phyloP scores from a whole-genome alignment of 139 green algal genomes.

The Micractinium sp. region DNA sequence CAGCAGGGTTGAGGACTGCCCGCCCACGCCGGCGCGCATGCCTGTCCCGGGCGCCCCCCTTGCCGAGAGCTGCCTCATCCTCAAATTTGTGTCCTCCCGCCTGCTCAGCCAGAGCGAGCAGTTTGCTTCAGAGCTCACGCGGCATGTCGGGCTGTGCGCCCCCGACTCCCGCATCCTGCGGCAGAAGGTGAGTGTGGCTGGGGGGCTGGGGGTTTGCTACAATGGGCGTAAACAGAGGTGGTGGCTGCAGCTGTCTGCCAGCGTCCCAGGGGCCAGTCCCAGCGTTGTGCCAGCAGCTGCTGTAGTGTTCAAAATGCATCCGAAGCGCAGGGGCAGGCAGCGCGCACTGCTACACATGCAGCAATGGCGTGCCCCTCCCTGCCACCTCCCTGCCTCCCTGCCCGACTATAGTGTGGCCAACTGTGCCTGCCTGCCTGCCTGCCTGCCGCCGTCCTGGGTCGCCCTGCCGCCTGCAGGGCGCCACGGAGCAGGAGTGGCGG shows the following conservation, averaged over 20 bases:
- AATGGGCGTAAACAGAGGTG: too few relatives aligned
- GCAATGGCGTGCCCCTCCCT: too few relatives aligned
- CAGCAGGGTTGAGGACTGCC: too few relatives aligned
- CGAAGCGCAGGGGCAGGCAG: too few relatives aligned
- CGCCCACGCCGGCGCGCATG: background rate
- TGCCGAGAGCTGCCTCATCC: conserved; percentile 56
- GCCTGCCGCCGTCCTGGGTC: background rate
- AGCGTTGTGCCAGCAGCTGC: too few relatives aligned
- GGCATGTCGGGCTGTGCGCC: conserved; percentile 70
- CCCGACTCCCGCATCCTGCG: conserved; percentile 76
- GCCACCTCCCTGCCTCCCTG: too few relatives aligned
- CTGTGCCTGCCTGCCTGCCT: background rate
- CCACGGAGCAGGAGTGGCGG: conserved; percentile 49
- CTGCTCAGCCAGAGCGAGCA: conserved; percentile 74
- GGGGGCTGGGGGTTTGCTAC: background rate
- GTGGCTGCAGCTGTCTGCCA: too few relatives aligned
- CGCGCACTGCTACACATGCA: too few relatives aligned
- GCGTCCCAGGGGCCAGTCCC: background rate
- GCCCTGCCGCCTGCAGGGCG: background rate
- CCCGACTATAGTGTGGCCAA: too few relatives aligned
- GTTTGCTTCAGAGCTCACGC: conserved; percentile 84
- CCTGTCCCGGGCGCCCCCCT: background rate
- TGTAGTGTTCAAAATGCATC: too few relatives aligned
- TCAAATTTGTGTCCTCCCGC: conserved; percentile 74
- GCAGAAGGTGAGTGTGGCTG: conserved; percentile 44